Percentiles rank a stretch among this genome's conserved stretches.
Conservation (phyloP, 768 basidiomycete species). For the Termitomyces sp. region DNA sequence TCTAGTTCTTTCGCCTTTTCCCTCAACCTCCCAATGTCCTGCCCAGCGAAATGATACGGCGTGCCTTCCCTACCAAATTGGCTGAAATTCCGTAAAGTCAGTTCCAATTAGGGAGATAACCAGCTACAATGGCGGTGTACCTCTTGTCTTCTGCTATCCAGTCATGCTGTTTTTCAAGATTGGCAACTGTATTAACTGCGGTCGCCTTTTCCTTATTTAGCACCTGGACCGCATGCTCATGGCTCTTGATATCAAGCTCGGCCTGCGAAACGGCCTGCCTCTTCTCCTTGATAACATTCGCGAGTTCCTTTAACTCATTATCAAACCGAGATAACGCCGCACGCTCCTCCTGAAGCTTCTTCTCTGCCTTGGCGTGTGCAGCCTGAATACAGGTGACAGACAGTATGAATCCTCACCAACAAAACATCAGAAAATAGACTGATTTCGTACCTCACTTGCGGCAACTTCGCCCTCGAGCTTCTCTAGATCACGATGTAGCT, state of each 20-base stretch:
- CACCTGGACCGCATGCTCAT: constrained; percentile 63
- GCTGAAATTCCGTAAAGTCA: constrained; percentile 30
- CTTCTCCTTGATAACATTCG: constrained; percentile 76
- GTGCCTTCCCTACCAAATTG: constrained; percentile 80
- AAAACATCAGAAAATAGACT: not conserved
- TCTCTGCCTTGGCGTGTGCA: constrained; percentile 58
- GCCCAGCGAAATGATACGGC: constrained; percentile 71
- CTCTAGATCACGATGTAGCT: constrained; percentile 57
- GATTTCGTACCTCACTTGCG: constrained; percentile 34
- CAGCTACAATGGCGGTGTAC: constrained; percentile 39
- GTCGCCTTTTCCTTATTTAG: constrained; percentile 60
- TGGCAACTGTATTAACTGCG: constrained; percentile 43
- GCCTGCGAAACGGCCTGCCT: constrained; percentile 63
- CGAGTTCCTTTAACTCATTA: constrained; percentile 79
- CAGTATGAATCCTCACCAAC: not conserved
- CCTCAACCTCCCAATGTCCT: constrained; percentile 54
- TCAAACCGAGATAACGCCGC: constrained; percentile 87
- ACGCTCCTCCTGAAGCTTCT: constrained; percentile 75
- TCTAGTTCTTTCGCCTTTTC: constrained; percentile 72
- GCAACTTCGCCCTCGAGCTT: constrained; percentile 46
- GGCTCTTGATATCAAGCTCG: constrained; percentile 57
- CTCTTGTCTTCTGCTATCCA: constrained; percentile 89
- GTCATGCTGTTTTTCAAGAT: constrained; percentile 74
- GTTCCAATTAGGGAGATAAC: no score
- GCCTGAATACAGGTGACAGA: constrained; percentile 29